Evolutionary conservation across 108 stramenopile species (phyloP), one percentile per base, ranked within the genome.

Genomic region (Schizochytrium sp.): DNA sequence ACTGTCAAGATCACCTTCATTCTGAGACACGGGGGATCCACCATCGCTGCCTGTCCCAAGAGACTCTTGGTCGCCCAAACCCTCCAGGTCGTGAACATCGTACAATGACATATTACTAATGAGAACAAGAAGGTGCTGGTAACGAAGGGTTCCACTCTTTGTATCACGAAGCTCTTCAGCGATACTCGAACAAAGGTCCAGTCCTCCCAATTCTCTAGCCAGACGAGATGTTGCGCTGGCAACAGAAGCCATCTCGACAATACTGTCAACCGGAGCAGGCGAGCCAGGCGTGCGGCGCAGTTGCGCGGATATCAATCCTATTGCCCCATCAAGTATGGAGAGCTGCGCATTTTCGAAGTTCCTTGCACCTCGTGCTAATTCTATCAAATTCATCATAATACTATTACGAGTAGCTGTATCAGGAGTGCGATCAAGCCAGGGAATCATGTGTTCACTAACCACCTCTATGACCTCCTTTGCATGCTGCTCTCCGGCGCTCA

Each of bases 181-280:
- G 1, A 83, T 83, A 28, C 76, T 83, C 10, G 3, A 53, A 12
- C 17, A 10, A 5, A 83, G 47, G 17, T 53, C 76, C 5, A 19
- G 76, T 5, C 50, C 0, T 47, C 76, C 76, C 10, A 83, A n/a
- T 5, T 28, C 50, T 1, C 45, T 10, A 10, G 76, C 76, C 50
- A 83, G 47, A 7, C 50, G 10, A 13, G 76, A 53, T 5, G 47
- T 83, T 40, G 13, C 28, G 76, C 76, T 83, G 5, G 76, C 76
- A n/a, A 83, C 76, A 55, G 76, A 47, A 5, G 76, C 76, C 76
- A 83, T 83, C 15, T 83, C 76, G 28, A 83, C 28, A 50, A 83
- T 40, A 13, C 28, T 10, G 53, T 83, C 76, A 5, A 28, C n/a
- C 5, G 76, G 76, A 8, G 5, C 15, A 10, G 5, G 5, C 8